Percentiles rank a stretch among this genome's conserved stretches.
These are phyloP conservation scores for Ogataea ramenticola DNA, from an alignment of 805 yeast genomes.

Conservation along the genomic window DNA sequence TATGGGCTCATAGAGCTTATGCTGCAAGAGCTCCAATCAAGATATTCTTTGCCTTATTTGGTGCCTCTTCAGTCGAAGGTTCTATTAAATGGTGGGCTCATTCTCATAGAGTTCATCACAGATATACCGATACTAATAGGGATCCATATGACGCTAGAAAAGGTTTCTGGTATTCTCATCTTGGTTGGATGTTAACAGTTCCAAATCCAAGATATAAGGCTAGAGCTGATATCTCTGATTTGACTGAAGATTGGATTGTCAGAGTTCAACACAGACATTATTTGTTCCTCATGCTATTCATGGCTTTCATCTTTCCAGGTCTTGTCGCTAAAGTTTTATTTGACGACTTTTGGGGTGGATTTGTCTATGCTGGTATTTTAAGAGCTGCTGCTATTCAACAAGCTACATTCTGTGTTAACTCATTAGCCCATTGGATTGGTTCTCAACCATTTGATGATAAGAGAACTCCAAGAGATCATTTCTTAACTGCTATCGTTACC, in stretches of 20 bases:
- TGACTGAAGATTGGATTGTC: constrained; percentile 72
- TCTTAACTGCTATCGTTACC: constrained; percentile 72
- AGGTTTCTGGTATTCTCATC: constrained; percentile 79
- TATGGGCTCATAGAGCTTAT: constrained; percentile 72
- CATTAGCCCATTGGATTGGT: constrained; percentile 84
- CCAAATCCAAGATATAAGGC: constrained; percentile 81
- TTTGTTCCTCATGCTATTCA: constrained; percentile 48
- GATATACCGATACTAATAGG: constrained; percentile 76
- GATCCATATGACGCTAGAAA: constrained; percentile 83
- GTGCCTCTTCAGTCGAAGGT: constrained; percentile 80
- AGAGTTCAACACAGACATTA: constrained; percentile 79
- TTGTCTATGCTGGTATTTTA: constrained; percentile 67
- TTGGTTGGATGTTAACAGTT: constrained; percentile 79
- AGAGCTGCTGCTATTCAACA: constrained; percentile 70
- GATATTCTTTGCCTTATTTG: constrained; percentile 64
- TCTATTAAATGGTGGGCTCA: constrained; percentile 89
- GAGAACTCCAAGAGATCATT: constrained; percentile 82
- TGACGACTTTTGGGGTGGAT: constrained; percentile 64
- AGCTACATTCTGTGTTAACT: constrained; percentile 81
- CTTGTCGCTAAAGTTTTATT: constrained; percentile 47
- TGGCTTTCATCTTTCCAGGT: constrained; percentile 59
- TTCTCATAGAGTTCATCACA: constrained; percentile 77
- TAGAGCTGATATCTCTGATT: constrained; percentile 74
- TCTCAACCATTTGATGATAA: constrained; percentile 80
- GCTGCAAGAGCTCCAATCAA: constrained; percentile 55